A percentile compares a stretch with the other conserved stretches of the same genome.
Evolutionary conservation across 805 yeast species (phyloP).

Genomic region (Sugiyamaella boreocaroliniensis): DNA sequence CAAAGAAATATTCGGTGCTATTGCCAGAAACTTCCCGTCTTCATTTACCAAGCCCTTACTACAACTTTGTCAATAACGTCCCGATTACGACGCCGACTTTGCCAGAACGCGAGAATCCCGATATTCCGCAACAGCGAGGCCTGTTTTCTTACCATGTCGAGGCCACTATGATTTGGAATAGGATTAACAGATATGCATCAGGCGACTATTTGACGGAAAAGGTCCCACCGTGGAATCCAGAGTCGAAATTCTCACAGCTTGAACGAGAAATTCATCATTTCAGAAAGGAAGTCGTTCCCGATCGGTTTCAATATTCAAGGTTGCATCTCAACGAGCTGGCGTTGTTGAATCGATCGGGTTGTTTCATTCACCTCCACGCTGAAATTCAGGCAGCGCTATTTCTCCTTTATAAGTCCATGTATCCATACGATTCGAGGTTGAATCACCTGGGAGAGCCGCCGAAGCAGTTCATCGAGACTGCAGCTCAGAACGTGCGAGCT

Average conservation of each 20-base stretch:
- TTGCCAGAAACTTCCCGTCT: constrained; percentile 24
- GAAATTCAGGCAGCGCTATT: constrained; percentile 27
- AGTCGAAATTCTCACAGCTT: constrained; percentile 21
- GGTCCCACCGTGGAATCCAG: constrained; percentile 29
- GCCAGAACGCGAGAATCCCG: background rate
- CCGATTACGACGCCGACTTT: constrained; percentile 8
- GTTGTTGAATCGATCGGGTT: constrained; percentile 24
- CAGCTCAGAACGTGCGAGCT: constrained; percentile 26
- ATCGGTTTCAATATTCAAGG: constrained; percentile 21
- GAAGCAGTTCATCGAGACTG: constrained; percentile 25
- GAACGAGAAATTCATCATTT: constrained; percentile 16
- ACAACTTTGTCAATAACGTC: constrained; percentile 20
- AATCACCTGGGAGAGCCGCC: constrained; percentile 19
- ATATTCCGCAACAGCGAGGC: constrained; percentile 7
- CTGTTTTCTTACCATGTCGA: constrained; percentile 17
- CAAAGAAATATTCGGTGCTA: constrained; percentile 27
- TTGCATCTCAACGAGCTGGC: constrained; percentile 21
- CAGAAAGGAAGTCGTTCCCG: constrained; percentile 20
- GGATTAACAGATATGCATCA: constrained; percentile 16
- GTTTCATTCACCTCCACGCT: constrained; percentile 30
- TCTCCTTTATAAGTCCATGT: constrained; percentile 28
- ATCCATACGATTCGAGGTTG: constrained; percentile 24
- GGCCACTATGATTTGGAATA: constrained; percentile 20
- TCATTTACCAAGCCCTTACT: constrained; percentile 26
- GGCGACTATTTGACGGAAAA: constrained; percentile 17